Base-by-base conservation (phyloP, 208 protist species). In the Acanthamoeba lugdunensis region DNA sequence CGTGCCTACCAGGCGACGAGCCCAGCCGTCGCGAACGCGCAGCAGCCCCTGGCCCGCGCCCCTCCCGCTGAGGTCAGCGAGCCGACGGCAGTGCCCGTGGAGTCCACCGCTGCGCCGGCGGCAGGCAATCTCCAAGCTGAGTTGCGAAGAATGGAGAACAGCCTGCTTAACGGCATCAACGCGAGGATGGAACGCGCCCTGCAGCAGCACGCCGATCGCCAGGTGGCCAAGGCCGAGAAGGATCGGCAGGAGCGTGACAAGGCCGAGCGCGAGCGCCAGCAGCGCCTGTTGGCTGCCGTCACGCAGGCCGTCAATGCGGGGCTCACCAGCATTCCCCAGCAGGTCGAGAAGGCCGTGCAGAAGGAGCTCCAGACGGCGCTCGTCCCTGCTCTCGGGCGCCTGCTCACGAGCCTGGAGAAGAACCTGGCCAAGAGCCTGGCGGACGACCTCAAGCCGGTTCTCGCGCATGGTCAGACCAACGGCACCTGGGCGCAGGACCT, bases 181-280 rank as follows among this genome's bases (percentile, higher is more conserved):
- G 30, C 50, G 21, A n/a, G 82, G 18, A 41, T 90, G 56, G 82
- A 90, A 52, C 82, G 82, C 23, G 33, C 82, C 4, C 28, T 90
- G 58, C 82, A 90, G 82, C 82, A 90, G 58, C 54, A 67, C 30
- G 82, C 33, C 6, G 82, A 90, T 8, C 82, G 82, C 11, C 82
- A 90, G 82, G 88, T 79, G n/a, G 58, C 88, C 28, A 50, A 61
- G n/a, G 41, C 52, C 41, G 88, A 92, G 13, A 92, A 92, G 48
- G 65, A 92, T 4, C 37, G 65, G 5, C 48, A 79, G 41, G 88
- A 92, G 23, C 56, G 88, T 4, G 88, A 92, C 11, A 92, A 92
- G 45, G 63, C 30, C 30, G 88, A 71, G 41, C 56, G 88, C 25
- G 88, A 92, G 7, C 58, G 88, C 13, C 54, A 92, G n/a, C 61